These are phyloP conservation scores for Sporothrix pseudoabietina DNA, from an alignment of 2,329 filamentous ascomycete species.

Conservation along the genomic window DNA sequence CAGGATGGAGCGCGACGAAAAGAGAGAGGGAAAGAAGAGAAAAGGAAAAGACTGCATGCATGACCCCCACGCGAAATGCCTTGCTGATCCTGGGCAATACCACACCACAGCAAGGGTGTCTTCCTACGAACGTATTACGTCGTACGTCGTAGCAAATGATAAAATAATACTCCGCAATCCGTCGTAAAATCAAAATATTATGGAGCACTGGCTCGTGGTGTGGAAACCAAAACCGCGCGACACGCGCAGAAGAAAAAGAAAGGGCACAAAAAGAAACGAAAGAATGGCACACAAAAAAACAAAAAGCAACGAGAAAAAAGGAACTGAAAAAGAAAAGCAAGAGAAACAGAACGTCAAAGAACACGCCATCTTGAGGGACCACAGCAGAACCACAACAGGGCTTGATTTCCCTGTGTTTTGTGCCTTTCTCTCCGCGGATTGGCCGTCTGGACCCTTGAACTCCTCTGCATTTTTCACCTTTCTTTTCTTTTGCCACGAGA, in stretches of 20 bases:
- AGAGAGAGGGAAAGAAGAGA: too few species aligned
- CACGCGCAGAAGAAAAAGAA: background rate
- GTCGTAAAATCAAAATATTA: background rate
- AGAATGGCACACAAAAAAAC: background rate
- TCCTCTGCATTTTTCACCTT: background rate
- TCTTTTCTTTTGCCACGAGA: background rate
- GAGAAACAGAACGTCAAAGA: background rate
- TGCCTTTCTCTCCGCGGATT: background rate
- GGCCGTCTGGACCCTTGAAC: background rate
- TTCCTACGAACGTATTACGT: too few species aligned
- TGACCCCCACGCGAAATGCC: slow-evolving; percentile 27
- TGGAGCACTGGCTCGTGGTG: slow-evolving; percentile 6
- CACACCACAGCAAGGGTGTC: slow-evolving; percentile 5
- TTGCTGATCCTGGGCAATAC: slow-evolving; percentile 16
- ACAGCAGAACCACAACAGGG: background rate
- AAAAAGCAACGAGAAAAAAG: background rate
- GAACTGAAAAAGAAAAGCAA: background rate
- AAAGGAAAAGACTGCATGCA: background rate
- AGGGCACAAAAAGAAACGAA: background rate
- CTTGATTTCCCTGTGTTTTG: background rate
- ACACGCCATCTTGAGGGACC: slow-evolving; percentile 19
- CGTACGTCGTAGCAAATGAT: background rate
- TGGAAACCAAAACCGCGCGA: background rate
- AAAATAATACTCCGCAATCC: background rate
- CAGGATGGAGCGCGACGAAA: background rate